These are phyloP conservation scores for Xylariaceae sp. DNA, from an alignment of 2,329 filamentous ascomycete genomes.

Conservation along the genomic window DNA sequence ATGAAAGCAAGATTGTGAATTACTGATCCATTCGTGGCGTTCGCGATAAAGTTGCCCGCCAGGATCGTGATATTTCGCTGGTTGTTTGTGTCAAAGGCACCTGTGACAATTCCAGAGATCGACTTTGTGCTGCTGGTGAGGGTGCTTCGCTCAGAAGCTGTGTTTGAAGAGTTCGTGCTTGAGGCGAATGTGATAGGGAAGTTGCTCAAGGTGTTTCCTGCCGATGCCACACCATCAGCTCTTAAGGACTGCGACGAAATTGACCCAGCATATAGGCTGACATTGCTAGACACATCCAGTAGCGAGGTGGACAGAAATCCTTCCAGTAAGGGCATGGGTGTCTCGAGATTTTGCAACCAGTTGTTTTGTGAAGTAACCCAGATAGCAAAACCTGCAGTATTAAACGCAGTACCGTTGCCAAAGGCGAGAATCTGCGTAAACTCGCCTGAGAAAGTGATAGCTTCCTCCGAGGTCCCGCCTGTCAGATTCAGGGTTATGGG, in stretches of 20 bases:
- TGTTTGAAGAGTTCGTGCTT: constrained; percentile 30
- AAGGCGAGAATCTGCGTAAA: constrained; percentile 73
- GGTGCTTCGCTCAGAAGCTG: constrained; percentile 45
- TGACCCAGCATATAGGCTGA: constrained; percentile 76
- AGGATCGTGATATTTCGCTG: constrained; percentile 79
- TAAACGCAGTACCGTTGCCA: constrained; percentile 54
- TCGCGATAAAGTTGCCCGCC: constrained; percentile 79
- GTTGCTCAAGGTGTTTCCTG: constrained; percentile 52
- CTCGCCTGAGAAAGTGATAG: constrained; percentile 73
- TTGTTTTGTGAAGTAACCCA: constrained; percentile 85
- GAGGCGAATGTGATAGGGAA: constrained; percentile 55
- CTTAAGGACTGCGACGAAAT: constrained; percentile 71
- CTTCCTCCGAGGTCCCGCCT: constrained; percentile 61
- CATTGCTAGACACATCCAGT: constrained; percentile 59
- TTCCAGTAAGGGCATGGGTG: constrained; percentile 60
- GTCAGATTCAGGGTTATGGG: constrained; percentile 77
- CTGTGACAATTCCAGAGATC: constrained; percentile 70
- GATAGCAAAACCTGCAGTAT: constrained; percentile 74
- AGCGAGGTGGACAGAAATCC: constrained; percentile 69
- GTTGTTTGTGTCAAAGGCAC: constrained; percentile 69
- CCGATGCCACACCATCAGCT: constrained; percentile 66
- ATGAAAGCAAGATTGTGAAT: constrained; percentile 81
- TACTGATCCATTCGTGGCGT: constrained; percentile 61
- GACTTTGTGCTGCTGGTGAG: constrained; percentile 32
- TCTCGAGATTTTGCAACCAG: constrained; percentile 79